Evolutionary conservation across 2,329 filamentous ascomycete genomes (phyloP).

Genomic region (Aureobasidium lini): DNA sequence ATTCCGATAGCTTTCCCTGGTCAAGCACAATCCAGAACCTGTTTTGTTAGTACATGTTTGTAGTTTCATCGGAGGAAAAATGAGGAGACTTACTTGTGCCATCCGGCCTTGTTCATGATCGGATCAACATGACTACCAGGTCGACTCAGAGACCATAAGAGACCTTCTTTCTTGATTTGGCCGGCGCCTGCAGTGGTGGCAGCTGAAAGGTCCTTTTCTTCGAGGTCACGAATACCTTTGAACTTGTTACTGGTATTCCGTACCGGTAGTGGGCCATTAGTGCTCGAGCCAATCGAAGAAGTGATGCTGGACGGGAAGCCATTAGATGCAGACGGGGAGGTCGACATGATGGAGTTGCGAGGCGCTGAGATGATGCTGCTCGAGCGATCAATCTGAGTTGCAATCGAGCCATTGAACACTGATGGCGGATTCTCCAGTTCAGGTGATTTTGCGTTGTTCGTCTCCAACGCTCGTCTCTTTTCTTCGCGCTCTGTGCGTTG

Average conservation of each 20-base stretch:
- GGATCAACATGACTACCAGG: slow-evolving; percentile 93
- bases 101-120: slow-evolving; percentile 90
- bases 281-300: not conserved
- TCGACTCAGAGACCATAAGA: slow-evolving; percentile 88
- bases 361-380: slow-evolving; percentile 11
- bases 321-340: slow-evolving; percentile 4
- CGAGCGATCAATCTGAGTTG: not conserved
- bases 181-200: slow-evolving; percentile 50
- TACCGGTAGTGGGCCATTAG: slow-evolving; percentile 18
- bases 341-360: slow-evolving; percentile 8
- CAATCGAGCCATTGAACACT: not conserved
- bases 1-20: slow-evolving; percentile 92
- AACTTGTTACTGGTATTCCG: slow-evolving; percentile 52
- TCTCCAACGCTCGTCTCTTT: slow-evolving; percentile 82
- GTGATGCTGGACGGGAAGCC: not conserved
- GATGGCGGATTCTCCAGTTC: not conserved
- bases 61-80: not conserved
- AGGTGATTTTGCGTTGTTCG: slow-evolving; percentile 50
- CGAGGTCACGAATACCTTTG: slow-evolving; percentile 85
- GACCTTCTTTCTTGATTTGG: slow-evolving; percentile 80
- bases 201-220: slow-evolving; percentile 62
- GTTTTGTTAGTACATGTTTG: slow-evolving; percentile 35
- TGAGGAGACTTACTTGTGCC: slow-evolving; percentile 76
- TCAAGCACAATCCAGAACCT: slow-evolving; percentile 97
- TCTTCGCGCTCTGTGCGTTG: slow-evolving; percentile 93